Percentiles rank a stretch among this genome's conserved stretches.
These are phyloP conservation scores for Trichoderma sp. DNA, from an alignment of 2,329 filamentous ascomycete genomes.

Conservation along the genomic window DNA sequence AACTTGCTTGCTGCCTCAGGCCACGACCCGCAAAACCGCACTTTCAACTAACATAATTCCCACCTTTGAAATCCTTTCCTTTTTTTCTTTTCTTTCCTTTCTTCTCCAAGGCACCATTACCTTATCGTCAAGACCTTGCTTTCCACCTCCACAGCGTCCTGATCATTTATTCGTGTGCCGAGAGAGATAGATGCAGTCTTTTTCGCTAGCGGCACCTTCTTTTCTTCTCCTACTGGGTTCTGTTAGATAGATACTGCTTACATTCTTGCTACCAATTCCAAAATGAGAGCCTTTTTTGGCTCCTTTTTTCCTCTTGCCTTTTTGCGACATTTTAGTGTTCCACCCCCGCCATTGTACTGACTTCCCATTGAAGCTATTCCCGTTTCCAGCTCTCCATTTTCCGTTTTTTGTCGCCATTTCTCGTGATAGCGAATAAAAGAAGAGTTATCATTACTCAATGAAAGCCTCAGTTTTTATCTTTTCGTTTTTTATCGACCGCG, in stretches of 20 bases:
- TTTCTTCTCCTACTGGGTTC: constrained; percentile 65
- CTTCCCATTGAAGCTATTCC: not conserved
- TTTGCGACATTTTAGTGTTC: not conserved
- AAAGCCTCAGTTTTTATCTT: not conserved
- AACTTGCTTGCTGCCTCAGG: constrained; percentile 28
- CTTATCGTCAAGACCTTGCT: constrained; percentile 88
- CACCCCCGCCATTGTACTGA: not conserved
- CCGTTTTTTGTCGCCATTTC: not conserved
- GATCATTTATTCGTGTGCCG: constrained; percentile 85
- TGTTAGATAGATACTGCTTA: constrained; percentile 97
- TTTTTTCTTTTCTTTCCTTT: constrained; percentile 36
- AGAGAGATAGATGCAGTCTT: constrained; percentile 77
- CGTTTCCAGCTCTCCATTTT: not conserved
- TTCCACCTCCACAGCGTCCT: constrained; percentile 69
- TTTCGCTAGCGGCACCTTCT: constrained; percentile 97
- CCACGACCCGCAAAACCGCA: not conserved
- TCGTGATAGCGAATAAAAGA: not conserved
- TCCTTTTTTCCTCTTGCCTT: not conserved
- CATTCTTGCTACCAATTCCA: constrained; percentile 45
- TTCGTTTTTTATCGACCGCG: not conserved
- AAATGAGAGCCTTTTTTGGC: constrained; percentile 9
- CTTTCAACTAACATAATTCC: not conserved
- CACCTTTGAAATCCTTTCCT: constrained; percentile 10
- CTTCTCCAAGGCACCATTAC: constrained; percentile 68
- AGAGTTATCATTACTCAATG: not conserved